Percentiles rank a stretch among this genome's conserved stretches.
Evolutionary conservation across 2,329 filamentous ascomycete species (phyloP).

Genomic region (Verticillium longisporum): DNA sequence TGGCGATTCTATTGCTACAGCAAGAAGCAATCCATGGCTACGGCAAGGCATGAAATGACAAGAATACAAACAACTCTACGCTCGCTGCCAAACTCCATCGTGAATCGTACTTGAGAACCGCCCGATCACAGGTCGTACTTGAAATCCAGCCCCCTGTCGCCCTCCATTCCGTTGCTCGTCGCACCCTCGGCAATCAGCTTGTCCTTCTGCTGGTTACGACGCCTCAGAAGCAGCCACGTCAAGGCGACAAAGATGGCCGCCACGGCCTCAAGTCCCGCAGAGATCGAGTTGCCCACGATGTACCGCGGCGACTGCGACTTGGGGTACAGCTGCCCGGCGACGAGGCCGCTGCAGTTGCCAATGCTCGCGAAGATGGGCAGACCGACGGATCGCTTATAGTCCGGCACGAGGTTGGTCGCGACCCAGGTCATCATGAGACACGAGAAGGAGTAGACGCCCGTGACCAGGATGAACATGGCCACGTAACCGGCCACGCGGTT

Average conservation of each 20-base stretch:
- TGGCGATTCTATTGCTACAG: too few species aligned
- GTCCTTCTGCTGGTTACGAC: conserved; percentile 4
- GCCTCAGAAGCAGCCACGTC: background rate
- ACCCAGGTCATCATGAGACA: conserved; percentile 11
- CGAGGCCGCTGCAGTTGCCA: conserved; percentile 7
- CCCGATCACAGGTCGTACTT: background rate
- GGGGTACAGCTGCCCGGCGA: conserved; percentile 5
- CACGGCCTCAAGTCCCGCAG: conserved; percentile 17
- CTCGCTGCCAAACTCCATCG: too few species aligned
- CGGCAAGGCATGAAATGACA: too few species aligned
- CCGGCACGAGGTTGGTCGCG: conserved; percentile 7
- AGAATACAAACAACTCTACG: too few species aligned
- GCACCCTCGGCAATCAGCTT: conserved; percentile 4
- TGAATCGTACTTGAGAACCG: background rate
- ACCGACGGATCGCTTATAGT: conserved; percentile 10
- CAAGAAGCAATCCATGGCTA: too few species aligned
- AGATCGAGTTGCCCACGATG: conserved; percentile 11
- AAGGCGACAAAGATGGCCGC: background rate
- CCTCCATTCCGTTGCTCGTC: conserved; percentile 3
- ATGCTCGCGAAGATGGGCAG: conserved; percentile 9
- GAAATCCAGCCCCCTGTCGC: conserved; percentile 1
- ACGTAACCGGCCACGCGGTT: conserved; percentile 21
- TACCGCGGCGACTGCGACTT: conserved; percentile 11
- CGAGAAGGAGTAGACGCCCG: conserved; percentile 1
- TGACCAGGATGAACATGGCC: conserved; percentile 21